Evolutionary conservation across 208 protist genomes (phyloP).

Genomic region (Novymonas esmeraldas): DNA sequence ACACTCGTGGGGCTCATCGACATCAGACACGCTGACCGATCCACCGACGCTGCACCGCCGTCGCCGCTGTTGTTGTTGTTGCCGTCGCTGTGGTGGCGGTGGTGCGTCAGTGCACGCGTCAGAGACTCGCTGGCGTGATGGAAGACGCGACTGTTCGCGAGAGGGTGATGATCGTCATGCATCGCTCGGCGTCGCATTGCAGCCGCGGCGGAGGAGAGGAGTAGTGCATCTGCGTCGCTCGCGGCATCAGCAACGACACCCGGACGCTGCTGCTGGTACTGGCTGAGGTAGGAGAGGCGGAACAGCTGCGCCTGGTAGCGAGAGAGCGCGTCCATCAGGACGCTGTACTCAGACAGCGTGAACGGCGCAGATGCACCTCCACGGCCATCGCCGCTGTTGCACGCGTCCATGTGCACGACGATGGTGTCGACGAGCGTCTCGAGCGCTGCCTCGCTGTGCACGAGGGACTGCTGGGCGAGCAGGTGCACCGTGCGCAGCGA

Average conservation of each 20-base stretch:
- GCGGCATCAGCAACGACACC: background rate
- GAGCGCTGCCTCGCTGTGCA: slow-evolving; percentile 47
- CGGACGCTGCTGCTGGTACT: no score
- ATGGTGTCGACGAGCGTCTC: slow-evolving; percentile 73
- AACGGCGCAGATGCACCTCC: background rate
- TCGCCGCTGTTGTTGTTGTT: background rate
- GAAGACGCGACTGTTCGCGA: slow-evolving; percentile 50
- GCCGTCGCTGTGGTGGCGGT: background rate
- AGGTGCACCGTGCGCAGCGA: slow-evolving; percentile 61
- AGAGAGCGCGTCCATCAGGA: slow-evolving; percentile 58
- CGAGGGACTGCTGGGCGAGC: slow-evolving; percentile 55
- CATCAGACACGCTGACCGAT: slow-evolving; percentile 27
- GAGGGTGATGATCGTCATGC: slow-evolving; percentile 29
- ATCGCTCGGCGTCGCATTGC: background rate
- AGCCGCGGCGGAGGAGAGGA: background rate
- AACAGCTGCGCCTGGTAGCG: slow-evolving; percentile 41
- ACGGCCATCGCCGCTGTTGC: background rate
- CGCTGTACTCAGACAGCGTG: slow-evolving; percentile 15
- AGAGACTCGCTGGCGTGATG: slow-evolving; percentile 30
- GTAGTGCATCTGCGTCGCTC: background rate
- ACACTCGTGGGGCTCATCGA: slow-evolving; percentile 39
- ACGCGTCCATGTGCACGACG: slow-evolving; percentile 18
- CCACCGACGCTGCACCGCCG: slow-evolving; percentile 11
- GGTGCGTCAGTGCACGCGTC: slow-evolving; percentile 21
- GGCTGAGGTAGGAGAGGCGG: background rate